phyloP scores from a whole-genome alignment of 306 rosid species.

The Astragalus membranaceus region DNA sequence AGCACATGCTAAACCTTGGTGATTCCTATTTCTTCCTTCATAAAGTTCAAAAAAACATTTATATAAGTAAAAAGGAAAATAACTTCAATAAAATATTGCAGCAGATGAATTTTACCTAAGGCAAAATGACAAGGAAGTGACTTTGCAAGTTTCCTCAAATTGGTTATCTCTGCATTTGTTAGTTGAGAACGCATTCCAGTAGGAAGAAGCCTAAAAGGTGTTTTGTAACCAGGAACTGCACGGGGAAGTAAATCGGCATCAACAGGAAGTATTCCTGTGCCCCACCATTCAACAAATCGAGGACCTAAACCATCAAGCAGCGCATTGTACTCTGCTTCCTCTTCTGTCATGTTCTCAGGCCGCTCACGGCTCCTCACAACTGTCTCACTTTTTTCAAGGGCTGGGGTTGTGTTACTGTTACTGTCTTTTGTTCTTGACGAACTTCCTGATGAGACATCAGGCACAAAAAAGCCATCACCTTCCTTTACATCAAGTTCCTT shows the following conservation, averaged over 20 bases:
- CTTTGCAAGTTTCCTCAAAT: constrained; percentile 65
- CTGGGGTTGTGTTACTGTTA: constrained; percentile 27
- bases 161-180: constrained; percentile 89
- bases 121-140: constrained; percentile 96
- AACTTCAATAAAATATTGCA: not conserved
- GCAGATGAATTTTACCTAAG: constrained; percentile 48
- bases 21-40: constrained; percentile 93
- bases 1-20: constrained; percentile 91
- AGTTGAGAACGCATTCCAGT: constrained; percentile 85
- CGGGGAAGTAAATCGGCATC: constrained; percentile 92
- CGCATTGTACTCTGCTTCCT: constrained; percentile 70
- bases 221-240: constrained; percentile 72
- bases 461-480: constrained; percentile 51
- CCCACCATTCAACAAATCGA: constrained; percentile 97
- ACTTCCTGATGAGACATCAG: constrained; percentile 56
- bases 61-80: constrained; percentile 13
- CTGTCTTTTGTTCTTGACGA: constrained; percentile 11
- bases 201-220: constrained; percentile 95
- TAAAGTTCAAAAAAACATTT: constrained; percentile 9
- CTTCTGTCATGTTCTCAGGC: constrained; percentile 51
- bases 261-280: constrained; percentile 88
- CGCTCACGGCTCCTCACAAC: constrained; percentile 23
- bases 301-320: constrained; percentile 87
- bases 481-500: constrained; percentile 40
- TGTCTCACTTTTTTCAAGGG: constrained; percentile 35